These are phyloP conservation scores for Vitis vinifera DNA, from an alignment of 164 flowering plant species.

Conservation along the genomic window ASM3070453v1 NC_081821.1:11938001-11938500, in stretches of 20 bases:
- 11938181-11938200: neutral
- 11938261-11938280: too few species aligned
- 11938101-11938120: constrained; percentile 17
- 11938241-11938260: too few species aligned
- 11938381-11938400: neutral
- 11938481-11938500: neutral
- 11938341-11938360: neutral
- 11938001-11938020: too few species aligned
- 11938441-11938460: constrained; percentile 36
- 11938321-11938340: too few species aligned
- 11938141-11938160: constrained; percentile 61
- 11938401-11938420: neutral
- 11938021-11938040: too few species aligned
- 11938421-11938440: constrained; percentile 43
- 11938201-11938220: too few species aligned
- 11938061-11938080: neutral
- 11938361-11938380: neutral
- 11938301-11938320: too few species aligned
- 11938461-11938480: constrained; percentile 43
- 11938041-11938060: too few species aligned
- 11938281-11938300: too few species aligned
- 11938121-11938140: constrained; percentile 72
- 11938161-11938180: constrained; percentile 34
- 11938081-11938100: neutral
- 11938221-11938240: too few species aligned